A percentile compares a stretch with the other conserved stretches of the same genome.
phyloP scores from a whole-genome alignment of 345 rosid genomes.

The Sonneratia caseolaris region DNA sequence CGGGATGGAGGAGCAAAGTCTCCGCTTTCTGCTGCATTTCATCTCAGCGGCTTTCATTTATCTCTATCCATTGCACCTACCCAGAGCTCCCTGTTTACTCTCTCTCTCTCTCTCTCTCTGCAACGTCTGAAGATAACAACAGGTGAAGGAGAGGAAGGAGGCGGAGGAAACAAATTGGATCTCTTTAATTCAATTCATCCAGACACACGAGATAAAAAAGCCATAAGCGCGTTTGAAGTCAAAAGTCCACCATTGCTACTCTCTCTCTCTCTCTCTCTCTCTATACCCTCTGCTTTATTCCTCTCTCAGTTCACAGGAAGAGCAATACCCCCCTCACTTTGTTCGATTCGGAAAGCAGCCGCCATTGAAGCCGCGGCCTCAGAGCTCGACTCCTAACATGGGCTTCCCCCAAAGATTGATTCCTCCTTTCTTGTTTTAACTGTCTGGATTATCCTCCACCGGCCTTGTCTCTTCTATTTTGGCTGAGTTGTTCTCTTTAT shows the following conservation, averaged over 20 bases:
- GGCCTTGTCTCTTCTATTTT: no score
- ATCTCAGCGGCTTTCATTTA: neutral
- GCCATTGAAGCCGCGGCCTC: neutral
- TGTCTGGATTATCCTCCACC: neutral
- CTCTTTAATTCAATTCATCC: neutral
- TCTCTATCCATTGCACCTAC: neutral
- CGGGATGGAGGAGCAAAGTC: neutral
- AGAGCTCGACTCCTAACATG: constrained; percentile 1
- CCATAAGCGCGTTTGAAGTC: constrained; percentile 6
- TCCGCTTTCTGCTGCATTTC: neutral
- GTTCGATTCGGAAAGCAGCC: neutral
- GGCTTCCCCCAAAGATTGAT: neutral
- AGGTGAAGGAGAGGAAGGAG: neutral
- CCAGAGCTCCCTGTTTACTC: neutral
- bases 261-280: neutral
- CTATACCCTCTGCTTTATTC: neutral
- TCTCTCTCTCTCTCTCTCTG: constrained; percentile 4
- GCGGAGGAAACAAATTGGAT: neutral
- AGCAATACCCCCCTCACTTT: neutral
- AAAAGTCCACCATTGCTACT: neutral
- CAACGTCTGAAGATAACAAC: neutral
- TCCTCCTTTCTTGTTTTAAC: neutral
- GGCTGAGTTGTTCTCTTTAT: neutral
- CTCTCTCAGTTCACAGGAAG: constrained; percentile 4
- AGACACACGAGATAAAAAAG: neutral